Conservation (phyloP, 345 rosid genomes). For the Eucalyptus sp. region DNA sequence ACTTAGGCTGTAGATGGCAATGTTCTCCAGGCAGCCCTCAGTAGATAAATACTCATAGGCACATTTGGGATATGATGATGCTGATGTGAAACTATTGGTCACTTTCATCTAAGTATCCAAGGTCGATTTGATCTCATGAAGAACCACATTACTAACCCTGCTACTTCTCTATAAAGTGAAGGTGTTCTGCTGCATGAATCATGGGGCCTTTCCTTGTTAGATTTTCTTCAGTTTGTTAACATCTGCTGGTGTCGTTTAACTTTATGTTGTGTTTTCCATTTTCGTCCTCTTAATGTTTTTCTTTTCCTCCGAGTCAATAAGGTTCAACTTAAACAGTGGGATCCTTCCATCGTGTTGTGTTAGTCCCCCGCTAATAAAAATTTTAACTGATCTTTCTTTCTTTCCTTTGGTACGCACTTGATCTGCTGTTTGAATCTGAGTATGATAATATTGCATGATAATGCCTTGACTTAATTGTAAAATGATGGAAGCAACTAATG, state of each 20-base stretch:
- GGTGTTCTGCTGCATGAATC: background rate
- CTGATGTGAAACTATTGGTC: background rate
- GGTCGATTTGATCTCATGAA: background rate
- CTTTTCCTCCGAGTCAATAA: background rate
- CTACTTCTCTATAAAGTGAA: background rate
- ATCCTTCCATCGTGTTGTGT: background rate
- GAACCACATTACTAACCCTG: background rate
- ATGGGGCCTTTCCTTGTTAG: background rate
- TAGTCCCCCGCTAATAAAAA: fast-evolving
- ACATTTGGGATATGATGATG: background rate
- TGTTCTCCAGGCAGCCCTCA: background rate
- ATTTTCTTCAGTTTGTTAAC: background rate
- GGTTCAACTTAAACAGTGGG: background rate
- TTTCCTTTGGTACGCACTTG: background rate
- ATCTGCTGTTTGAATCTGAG: background rate
- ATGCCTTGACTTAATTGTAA: background rate
- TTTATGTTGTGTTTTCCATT: background rate
- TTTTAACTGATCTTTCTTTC: background rate
- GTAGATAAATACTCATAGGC: background rate
- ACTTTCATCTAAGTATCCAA: background rate
- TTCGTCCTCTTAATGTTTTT: background rate
- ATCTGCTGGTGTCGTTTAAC: background rate
- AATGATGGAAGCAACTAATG: background rate
- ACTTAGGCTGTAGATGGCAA: too few relatives aligned
- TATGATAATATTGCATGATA: background rate